Conservation (phyloP, 78 protist species). For the Dictyostelium capitatum region DNA sequence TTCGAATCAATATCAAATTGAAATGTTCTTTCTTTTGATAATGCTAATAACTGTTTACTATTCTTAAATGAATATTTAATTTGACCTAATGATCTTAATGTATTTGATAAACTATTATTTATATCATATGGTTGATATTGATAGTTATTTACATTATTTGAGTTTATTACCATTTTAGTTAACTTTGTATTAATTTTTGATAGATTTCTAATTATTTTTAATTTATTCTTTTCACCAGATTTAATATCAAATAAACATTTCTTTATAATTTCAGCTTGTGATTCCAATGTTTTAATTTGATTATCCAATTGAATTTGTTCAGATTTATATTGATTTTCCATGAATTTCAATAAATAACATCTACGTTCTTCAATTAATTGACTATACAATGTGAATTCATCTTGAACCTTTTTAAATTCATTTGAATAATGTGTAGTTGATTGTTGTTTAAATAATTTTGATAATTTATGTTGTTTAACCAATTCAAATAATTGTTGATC, state of each 20-base stretch:
- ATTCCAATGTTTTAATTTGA: background rate
- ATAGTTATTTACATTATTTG: constrained; percentile 8
- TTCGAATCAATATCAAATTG: constrained; percentile 25
- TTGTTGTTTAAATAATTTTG: background rate
- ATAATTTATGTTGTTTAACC: constrained; percentile 2
- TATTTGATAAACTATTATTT: background rate
- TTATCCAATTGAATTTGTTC: constrained; percentile 15
- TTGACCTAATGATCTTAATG: background rate
- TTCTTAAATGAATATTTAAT: background rate
- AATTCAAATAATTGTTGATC: constrained; percentile 24
- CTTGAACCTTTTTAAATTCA: background rate
- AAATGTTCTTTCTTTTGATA: constrained; percentile 9
- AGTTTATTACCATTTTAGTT: background rate
- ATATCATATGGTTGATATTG: background rate
- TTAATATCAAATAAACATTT: background rate
- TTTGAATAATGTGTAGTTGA: background rate
- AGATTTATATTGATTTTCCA: background rate
- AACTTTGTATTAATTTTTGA: background rate
- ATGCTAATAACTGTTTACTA: background rate
- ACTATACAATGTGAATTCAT: background rate
- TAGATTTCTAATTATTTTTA: background rate
- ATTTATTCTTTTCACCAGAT: constrained; percentile 7
- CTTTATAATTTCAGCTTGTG: background rate
- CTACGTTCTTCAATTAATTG: background rate
- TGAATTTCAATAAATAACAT: background rate